phyloP scores from a whole-genome alignment of 225 moss, liverwort and hornwort species.

The Rhytidiadelphus loreus region DNA sequence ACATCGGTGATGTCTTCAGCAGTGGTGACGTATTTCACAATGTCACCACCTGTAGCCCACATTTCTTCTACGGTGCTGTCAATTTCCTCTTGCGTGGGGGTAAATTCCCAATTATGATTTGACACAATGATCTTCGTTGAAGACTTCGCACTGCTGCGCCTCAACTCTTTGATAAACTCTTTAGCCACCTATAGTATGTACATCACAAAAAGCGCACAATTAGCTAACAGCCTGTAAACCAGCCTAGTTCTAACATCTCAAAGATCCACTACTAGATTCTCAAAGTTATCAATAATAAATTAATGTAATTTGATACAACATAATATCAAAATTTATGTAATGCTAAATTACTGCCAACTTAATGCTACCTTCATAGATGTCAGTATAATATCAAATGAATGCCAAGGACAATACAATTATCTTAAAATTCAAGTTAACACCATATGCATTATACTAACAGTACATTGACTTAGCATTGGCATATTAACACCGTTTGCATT shows the following conservation, averaged over 20 bases:
- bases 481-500: background rate
- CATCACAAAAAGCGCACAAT: background rate
- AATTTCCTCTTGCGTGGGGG: slow-evolving; percentile 66
- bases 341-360: background rate
- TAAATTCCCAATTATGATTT: slow-evolving; percentile 78
- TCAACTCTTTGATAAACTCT: slow-evolving; percentile 47
- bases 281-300: background rate
- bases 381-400: background rate
- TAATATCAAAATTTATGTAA: background rate
- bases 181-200: slow-evolving; percentile 35
- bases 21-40: slow-evolving; percentile 76
- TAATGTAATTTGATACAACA: background rate
- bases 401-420: background rate
- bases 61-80: slow-evolving; percentile 49
- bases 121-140: slow-evolving; percentile 84
- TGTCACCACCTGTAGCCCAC: slow-evolving; percentile 73
- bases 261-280: background rate
- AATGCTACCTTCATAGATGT: background rate
- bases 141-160: slow-evolving; percentile 6
- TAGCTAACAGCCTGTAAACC: background rate
- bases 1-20: slow-evolving; percentile 79
- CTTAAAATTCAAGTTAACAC: background rate
- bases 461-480: background rate
- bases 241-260: background rate
- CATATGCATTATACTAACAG: background rate